Conservation (phyloP, 805 yeast genomes). For the Lipomyces yamadae region DNA sequence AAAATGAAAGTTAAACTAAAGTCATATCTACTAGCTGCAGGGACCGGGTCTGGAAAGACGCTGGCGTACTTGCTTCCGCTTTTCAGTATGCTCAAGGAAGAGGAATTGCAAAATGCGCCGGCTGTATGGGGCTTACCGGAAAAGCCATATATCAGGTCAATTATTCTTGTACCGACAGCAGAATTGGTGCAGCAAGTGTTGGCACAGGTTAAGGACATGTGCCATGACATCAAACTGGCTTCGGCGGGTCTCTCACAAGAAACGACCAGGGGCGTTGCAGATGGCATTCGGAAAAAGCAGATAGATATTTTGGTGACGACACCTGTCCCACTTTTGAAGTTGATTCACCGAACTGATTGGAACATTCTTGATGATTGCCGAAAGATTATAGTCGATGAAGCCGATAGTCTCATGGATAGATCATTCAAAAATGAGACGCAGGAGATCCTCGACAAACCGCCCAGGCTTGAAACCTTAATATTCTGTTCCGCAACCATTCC, state of each 20-base stretch:
- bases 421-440: conserved; percentile 66
- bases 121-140: conserved; percentile 47
- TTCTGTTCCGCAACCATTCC: conserved; percentile 94
- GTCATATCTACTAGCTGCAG: conserved; percentile 85
- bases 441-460: conserved; percentile 49
- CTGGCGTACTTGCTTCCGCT: conserved; percentile 86
- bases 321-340: conserved; percentile 53
- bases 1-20: conserved; percentile 51
- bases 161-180: conserved; percentile 86
- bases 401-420: conserved; percentile 86
- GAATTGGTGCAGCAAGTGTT: conserved; percentile 85
- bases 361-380: conserved; percentile 28
- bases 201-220: conserved; percentile 45
- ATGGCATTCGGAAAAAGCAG: conserved; percentile 47
- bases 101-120: conserved; percentile 49
- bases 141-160: conserved; percentile 61
- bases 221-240: conserved; percentile 34
- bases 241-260: conserved; percentile 41
- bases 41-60: conserved; percentile 96
- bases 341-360: conserved; percentile 45
- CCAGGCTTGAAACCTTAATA: conserved; percentile 61
- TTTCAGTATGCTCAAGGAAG: conserved; percentile 67
- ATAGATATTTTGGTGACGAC: conserved; percentile 85
- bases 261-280: conserved; percentile 25
- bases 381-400: conserved; percentile 82